Conservation (phyloP, 2,329 filamentous ascomycete species). For the Xylaria hypoxylon region DNA sequence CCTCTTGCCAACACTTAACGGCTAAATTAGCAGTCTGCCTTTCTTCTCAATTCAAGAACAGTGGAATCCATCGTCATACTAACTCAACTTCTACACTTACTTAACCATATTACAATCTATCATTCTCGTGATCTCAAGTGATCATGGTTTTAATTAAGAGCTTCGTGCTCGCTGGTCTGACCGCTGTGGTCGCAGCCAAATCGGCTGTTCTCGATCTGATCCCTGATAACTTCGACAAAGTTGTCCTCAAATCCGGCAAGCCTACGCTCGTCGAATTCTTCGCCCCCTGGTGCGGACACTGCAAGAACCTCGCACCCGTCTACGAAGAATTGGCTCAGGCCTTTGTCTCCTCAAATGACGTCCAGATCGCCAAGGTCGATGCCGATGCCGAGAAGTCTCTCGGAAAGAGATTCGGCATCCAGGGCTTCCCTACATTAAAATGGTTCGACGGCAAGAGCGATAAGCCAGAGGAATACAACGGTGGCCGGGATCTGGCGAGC, state of each 20-base stretch:
- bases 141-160: constrained; percentile 68
- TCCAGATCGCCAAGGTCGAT: constrained; percentile 95
- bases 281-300: constrained; percentile 98
- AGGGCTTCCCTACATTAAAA: constrained; percentile 97
- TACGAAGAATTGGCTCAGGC: constrained; percentile 88
- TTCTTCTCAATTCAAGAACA: constrained; percentile 8
- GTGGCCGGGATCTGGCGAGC: constrained; percentile 88
- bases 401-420: constrained; percentile 86
- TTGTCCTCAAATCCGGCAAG: constrained; percentile 91
- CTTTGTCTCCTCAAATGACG: constrained; percentile 77
- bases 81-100: constrained; percentile 19
- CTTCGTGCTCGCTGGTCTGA: constrained; percentile 68
- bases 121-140: constrained; percentile 25
- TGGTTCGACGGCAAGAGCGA: constrained; percentile 97
- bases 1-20: constrained; percentile 23
- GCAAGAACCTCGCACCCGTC: constrained; percentile 94
- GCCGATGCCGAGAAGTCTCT: constrained; percentile 88
- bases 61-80: constrained; percentile 2
- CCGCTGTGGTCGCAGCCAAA: constrained; percentile 70
- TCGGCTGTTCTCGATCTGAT: constrained; percentile 91
- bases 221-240: constrained; percentile 89
- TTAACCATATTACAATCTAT: constrained; percentile 7
- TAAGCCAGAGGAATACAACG: constrained; percentile 84
- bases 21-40: constrained; percentile 26
- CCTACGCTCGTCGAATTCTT: constrained; percentile 98